Percentiles rank a stretch among this genome's conserved stretches.
Evolutionary conservation across 2,329 filamentous ascomycete genomes (phyloP).

Genomic region (Aspergillus sp.): DNA sequence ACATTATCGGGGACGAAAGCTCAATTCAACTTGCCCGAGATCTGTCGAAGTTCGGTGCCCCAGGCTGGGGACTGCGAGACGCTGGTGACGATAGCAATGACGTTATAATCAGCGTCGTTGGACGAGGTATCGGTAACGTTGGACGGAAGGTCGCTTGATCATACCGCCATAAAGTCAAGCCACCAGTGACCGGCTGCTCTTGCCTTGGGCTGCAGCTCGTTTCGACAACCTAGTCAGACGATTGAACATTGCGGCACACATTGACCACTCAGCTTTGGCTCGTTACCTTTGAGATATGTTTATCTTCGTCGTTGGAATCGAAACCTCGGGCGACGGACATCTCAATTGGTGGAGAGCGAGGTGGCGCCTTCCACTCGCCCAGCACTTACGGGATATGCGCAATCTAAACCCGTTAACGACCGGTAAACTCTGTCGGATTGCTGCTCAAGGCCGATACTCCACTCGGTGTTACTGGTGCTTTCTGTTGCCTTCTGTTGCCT

Average conservation of each 20-base stretch:
- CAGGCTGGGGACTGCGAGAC: conserved; percentile 85
- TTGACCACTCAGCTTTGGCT: not conserved
- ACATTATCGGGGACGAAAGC: conserved; percentile 78
- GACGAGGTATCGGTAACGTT: conserved; percentile 89
- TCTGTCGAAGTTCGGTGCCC: conserved; percentile 82
- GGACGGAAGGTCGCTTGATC: conserved; percentile 78
- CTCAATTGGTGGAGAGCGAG: not conserved
- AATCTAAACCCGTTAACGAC: not conserved
- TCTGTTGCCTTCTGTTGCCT: too few species aligned
- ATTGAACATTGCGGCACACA: not conserved
- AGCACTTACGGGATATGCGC: not conserved
- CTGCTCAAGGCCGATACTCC: not conserved
- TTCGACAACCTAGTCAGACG: not conserved
- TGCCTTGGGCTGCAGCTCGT: not conserved
- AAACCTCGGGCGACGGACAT: not conserved
- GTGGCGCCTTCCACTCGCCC: not conserved
- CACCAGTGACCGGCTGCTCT: conserved; percentile 3
- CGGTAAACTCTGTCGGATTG: not conserved
- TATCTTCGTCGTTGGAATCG: not conserved
- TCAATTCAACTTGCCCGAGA: conserved; percentile 80
- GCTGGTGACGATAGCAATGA: conserved; percentile 67
- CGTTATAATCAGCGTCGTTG: conserved; percentile 87
- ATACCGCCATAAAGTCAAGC: not conserved
- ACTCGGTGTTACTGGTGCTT: not conserved
- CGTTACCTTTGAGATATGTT: not conserved